Evolutionary conservation across 139 green algal genomes (phyloP).

Genomic region (Picochlorum sp.): DNA sequence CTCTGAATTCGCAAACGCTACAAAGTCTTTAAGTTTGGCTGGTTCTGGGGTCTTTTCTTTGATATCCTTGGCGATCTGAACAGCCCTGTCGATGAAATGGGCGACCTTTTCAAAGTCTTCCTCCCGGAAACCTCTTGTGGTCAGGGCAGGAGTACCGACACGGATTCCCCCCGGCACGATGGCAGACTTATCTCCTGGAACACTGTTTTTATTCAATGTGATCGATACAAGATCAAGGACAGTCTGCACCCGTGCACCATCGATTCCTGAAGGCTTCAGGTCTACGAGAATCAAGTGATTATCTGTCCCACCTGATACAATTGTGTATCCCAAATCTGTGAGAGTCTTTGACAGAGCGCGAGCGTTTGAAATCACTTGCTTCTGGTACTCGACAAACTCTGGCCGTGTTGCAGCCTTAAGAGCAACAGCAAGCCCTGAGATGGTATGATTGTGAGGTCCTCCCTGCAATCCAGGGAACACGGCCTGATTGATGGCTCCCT

Average conservation of each 20-base stretch:
- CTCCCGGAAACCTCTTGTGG: conserved; percentile 88
- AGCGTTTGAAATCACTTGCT: conserved; percentile 65
- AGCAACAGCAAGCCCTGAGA: conserved; percentile 86
- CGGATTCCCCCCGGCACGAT: conserved; percentile 91
- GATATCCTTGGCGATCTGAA: conserved; percentile 54
- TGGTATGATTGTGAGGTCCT: conserved; percentile 99
- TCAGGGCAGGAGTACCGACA: conserved; percentile 93
- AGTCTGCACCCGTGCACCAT: conserved; percentile 80
- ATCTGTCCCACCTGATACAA: conserved; percentile 90
- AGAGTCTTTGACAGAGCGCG: conserved; percentile 36
- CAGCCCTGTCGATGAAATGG: conserved; percentile 78
- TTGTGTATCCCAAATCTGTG: conserved; percentile 68
- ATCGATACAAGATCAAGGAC: conserved; percentile 97
- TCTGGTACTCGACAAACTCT: conserved; percentile 95
- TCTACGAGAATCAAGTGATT: conserved; percentile 96
- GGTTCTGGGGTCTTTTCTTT: conserved; percentile 53
- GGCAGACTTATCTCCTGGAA: conserved; percentile 76
- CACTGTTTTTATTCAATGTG: conserved; percentile 98
- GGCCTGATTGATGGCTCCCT: conserved; percentile 95
- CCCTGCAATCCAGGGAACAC: conserved; percentile 90
- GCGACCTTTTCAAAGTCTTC: conserved; percentile 83
- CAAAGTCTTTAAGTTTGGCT: conserved; percentile 95
- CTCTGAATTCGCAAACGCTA: conserved; percentile 47
- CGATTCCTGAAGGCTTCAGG: conserved; percentile 81
- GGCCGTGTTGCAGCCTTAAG: conserved; percentile 80